These are phyloP conservation scores for Pichia sp. DNA, from an alignment of 1,139 yeast genomes.

Conservation along the genomic window DNA sequence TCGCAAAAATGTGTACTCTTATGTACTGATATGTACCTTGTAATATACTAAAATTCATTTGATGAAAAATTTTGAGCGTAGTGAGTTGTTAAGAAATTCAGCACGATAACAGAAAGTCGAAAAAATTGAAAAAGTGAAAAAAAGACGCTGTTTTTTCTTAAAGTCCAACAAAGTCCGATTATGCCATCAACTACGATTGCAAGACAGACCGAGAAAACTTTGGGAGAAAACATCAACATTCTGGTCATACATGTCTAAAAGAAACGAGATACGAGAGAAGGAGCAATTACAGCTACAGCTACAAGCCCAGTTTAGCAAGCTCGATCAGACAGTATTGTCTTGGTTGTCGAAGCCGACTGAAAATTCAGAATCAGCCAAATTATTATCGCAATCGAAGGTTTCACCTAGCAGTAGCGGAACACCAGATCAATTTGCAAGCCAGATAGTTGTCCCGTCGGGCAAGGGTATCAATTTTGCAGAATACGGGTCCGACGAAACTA, in stretches of 20 bases:
- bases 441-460: constrained; percentile 48
- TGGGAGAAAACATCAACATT: too few relatives aligned
- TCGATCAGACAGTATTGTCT: constrained; percentile 37
- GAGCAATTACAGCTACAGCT: constrained; percentile 48
- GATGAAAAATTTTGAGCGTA: neutral
- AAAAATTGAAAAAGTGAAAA: neutral
- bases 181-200: too few relatives aligned
- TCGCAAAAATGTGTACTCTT: neutral
- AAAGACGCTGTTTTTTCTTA: neutral
- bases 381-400: neutral
- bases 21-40: neutral
- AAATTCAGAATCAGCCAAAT: too few relatives aligned
- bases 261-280: constrained; percentile 35
- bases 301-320: constrained; percentile 41
- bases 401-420: neutral
- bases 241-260: constrained; percentile 21
- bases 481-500: constrained; percentile 4
- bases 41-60: neutral
- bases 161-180: too few relatives aligned
- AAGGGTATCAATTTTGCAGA: constrained; percentile 34
- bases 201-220: too few relatives aligned
- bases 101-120: neutral
- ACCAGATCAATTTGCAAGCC: constrained; percentile 22
- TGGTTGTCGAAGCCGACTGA: constrained; percentile 40
- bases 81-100: neutral